Conservation (phyloP, 1,284 basidiomycete genomes). For the Termitomyces sp. region DNA sequence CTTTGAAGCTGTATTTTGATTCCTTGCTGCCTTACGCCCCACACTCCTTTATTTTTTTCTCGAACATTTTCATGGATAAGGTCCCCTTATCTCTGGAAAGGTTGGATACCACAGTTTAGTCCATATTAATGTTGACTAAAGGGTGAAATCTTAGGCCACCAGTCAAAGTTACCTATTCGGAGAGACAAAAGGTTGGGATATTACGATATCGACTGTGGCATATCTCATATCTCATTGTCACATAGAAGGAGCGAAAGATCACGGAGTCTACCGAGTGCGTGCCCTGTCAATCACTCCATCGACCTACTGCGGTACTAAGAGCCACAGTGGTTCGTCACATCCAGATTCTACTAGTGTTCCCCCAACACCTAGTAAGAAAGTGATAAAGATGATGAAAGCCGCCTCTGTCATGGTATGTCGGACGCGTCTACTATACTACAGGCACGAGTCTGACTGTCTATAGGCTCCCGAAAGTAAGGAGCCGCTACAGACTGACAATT, state of each 20-base stretch:
- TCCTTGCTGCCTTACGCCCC: conserved; percentile 8
- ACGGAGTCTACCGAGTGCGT: conserved; percentile 20
- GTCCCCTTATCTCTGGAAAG: conserved; percentile 20
- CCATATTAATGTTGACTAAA: background rate
- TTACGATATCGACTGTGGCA: conserved; percentile 1
- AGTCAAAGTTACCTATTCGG: conserved; percentile 36
- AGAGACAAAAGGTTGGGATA: conserved; percentile 36
- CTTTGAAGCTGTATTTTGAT: conserved; percentile 1
- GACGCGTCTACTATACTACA: background rate
- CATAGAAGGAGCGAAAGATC: conserved; percentile 19
- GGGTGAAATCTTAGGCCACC: conserved; percentile 16
- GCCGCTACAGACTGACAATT: conserved; percentile 34
- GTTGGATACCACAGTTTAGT: conserved; percentile 4
- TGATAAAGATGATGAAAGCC: conserved; percentile 2
- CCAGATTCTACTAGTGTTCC: conserved; percentile 2
- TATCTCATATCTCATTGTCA: conserved; percentile 12
- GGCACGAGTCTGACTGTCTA: background rate
- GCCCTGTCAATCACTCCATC: background rate
- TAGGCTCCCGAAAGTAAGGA: conserved; percentile 15
- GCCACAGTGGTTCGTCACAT: conserved; percentile 9
- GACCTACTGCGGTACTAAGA: conserved; percentile 2
- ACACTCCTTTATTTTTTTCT: conserved; percentile 21
- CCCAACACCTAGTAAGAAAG: background rate
- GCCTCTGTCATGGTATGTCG: conserved; percentile 8
- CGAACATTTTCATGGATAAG: conserved; percentile 18